phyloP scores from a whole-genome alignment of 305 asterid genomes.

The Solanum hybrid region DNA sequence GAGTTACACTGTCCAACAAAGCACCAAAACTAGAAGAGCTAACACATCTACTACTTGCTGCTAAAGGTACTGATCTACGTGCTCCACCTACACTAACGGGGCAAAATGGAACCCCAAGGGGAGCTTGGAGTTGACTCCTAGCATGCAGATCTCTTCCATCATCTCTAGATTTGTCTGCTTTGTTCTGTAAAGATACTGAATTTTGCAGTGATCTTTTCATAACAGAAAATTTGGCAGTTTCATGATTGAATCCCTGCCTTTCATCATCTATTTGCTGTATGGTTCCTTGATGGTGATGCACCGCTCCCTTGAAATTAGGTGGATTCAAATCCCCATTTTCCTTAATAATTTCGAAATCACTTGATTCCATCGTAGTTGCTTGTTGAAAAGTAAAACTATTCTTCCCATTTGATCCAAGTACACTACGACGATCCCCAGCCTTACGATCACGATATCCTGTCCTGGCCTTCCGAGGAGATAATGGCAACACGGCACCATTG shows the following conservation, averaged over 20 bases:
- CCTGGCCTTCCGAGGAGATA: constrained; percentile 64
- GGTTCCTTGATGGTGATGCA: constrained; percentile 30
- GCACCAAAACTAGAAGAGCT: constrained; percentile 26
- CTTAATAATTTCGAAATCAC: constrained; percentile 23
- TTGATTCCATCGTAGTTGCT: constrained; percentile 26
- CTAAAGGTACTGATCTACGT: constrained; percentile 33
- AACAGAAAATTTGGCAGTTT: constrained; percentile 21
- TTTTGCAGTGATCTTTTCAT: constrained; percentile 30
- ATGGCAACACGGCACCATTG: constrained; percentile 54
- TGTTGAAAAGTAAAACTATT: constrained; percentile 29
- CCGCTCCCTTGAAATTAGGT: constrained; percentile 20
- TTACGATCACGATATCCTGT: constrained; percentile 46
- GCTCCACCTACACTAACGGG: constrained; percentile 65
- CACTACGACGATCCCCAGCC: constrained; percentile 46
- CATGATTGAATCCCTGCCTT: constrained; percentile 16
- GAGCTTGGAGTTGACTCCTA: constrained; percentile 64
- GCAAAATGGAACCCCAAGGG: constrained; percentile 67
- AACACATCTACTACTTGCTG: constrained; percentile 34
- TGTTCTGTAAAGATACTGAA: constrained; percentile 40
- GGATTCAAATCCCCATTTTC: constrained; percentile 47
- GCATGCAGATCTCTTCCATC: constrained; percentile 34
- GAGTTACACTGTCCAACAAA: constrained; percentile 41
- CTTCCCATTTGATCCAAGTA: constrained; percentile 52
- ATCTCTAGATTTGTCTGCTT: constrained; percentile 29
- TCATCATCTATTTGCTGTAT: constrained; percentile 33